Evolutionary conservation across 1,284 basidiomycete genomes (phyloP), one percentile per base, ranked within the genome.

Genomic region (Ceratobasidium sp.): DNA sequence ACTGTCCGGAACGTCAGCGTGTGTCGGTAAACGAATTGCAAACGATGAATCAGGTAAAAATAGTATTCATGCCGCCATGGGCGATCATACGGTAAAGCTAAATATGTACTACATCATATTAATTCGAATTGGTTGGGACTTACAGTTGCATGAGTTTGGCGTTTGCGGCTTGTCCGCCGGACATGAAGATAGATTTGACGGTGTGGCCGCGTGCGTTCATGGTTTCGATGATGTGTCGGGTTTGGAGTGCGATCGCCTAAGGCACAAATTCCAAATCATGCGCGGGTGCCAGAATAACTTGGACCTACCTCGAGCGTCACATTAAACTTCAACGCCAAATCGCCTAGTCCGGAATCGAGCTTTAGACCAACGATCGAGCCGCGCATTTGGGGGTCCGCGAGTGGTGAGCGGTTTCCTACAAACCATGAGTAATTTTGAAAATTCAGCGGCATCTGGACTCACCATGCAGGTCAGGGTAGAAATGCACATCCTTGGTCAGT

Each of bases 401-500:
- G 88, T 0, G 96, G 97, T 0, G 96, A 98, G 71, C 96, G 87
- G 79, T 99, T 99, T 35, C 95, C 94, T 92, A 76, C 47, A 35
- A 35, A 22, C n/a, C 34, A 69, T 31, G 3, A 6, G 12, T 49
- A 31, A 8, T 54, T 70, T 17, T 31, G 22, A 35, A 53, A 64
- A 22, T 31, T 31, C 5, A 50, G 38, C 71, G 42, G 43, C 45
- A 71, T 32, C 53, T 54, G 43, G 47, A 27, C n/a, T 62, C 75
- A 88, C 90, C 91, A 75, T 92, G 91, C 72, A 98, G 84, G 77
- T 99, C 96, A 0, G 96, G 96, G 79, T 98, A 99, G 77, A 98
- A 86, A 77, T 97, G 93, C 67, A 96, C 80, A 77, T 97, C 89
- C 75, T 91, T 93, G 8, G 93, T 94, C 54, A 98, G 83, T 76